Conservation (phyloP, 257 asterid species). For the Solanum ossicruentum region DNA sequence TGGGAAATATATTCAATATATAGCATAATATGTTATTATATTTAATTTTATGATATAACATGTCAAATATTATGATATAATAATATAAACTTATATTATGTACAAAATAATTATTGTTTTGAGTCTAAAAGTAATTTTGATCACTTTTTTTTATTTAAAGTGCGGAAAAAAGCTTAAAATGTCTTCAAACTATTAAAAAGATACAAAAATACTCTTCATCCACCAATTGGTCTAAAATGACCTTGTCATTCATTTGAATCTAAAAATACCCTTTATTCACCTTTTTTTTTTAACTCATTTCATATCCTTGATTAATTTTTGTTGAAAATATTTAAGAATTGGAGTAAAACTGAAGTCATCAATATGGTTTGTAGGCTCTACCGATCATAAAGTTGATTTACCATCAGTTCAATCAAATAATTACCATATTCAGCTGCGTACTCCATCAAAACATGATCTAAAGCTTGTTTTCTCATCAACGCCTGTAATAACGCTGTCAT, state of each 20-base stretch:
- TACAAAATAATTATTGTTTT: background rate
- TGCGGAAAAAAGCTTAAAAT: background rate
- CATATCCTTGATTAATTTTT: too few relatives aligned
- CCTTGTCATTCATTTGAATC: too few relatives aligned
- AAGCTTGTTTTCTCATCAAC: background rate
- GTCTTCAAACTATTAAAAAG: too few relatives aligned
- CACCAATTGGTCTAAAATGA: too few relatives aligned
- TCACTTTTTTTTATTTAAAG: background rate
- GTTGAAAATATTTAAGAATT: too few relatives aligned
- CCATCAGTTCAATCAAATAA: background rate
- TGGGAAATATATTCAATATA: too few relatives aligned
- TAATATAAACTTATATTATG: background rate
- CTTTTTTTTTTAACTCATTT: too few relatives aligned
- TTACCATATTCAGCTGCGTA: background rate
- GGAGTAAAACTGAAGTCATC: background rate
- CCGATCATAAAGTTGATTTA: background rate
- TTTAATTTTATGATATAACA: too few relatives aligned
- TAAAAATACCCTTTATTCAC: too few relatives aligned
- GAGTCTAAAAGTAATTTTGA: background rate
- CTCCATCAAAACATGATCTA: background rate
- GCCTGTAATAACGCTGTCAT: background rate
- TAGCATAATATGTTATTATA: too few relatives aligned
- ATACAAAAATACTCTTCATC: too few relatives aligned
- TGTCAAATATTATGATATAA: background rate
- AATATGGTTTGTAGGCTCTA: too few relatives aligned